phyloP scores from a whole-genome alignment of 441 rosid genomes.

The Omphalea diandra region DNA sequence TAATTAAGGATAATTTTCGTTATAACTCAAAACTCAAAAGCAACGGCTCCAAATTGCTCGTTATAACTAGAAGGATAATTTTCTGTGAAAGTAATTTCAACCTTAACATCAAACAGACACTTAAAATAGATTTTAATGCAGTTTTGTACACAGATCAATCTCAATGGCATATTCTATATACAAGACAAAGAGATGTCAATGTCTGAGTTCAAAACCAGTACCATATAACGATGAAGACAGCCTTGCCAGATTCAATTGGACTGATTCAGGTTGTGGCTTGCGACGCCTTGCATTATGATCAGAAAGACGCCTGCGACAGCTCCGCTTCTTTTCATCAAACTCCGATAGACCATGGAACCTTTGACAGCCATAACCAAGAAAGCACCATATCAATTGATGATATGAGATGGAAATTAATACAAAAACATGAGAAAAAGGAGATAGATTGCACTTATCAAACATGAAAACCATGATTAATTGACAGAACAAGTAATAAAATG shows the following conservation, averaged over 20 bases:
- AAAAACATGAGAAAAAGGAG: not conserved
- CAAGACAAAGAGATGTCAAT: not conserved
- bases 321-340: conserved; percentile 90
- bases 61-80: too few relatives aligned
- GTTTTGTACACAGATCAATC: not conserved
- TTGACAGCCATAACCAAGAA: conserved; percentile 24
- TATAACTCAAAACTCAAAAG: too few relatives aligned
- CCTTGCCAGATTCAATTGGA: conserved; percentile 47
- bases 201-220: conserved; percentile 27
- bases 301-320: conserved; percentile 86
- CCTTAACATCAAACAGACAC: too few relatives aligned
- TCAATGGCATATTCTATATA: not conserved
- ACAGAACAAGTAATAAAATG: conserved; percentile 12
- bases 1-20: too few relatives aligned
- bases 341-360: conserved; percentile 88
- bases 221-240: conserved; percentile 45
- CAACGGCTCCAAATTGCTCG: too few relatives aligned
- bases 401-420: not conserved
- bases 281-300: conserved; percentile 98
- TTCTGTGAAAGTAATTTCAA: too few relatives aligned
- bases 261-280: conserved; percentile 68
- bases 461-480: too few relatives aligned
- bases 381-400: conserved; percentile 9
- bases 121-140: too few relatives aligned
- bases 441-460: conserved; percentile 2